Percentiles rank a stretch among this genome's conserved stretches.
phyloP scores from a whole-genome alignment of 2,329 filamentous ascomycete genomes.

The Chaetomium sp. region DNA sequence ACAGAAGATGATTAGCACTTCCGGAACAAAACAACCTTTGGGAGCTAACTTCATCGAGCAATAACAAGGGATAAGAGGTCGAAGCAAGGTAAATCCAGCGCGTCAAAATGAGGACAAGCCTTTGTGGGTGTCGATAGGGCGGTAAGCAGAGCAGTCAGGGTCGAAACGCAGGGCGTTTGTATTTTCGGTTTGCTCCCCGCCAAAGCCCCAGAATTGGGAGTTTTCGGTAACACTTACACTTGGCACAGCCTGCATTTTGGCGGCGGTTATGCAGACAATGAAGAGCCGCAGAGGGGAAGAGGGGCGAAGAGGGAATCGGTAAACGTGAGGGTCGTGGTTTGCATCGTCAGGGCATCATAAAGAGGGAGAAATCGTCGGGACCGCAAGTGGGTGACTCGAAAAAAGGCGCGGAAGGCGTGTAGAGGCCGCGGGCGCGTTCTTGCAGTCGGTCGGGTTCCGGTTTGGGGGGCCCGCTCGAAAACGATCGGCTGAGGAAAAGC shows the following conservation, averaged over 20 bases:
- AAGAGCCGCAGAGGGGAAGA: constrained; percentile 27
- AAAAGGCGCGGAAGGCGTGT: constrained; percentile 15
- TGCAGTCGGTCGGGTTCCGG: constrained; percentile 7
- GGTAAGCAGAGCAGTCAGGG: neutral
- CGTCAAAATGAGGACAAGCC: no score
- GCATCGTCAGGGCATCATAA: constrained; percentile 35
- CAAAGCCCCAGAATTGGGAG: neutral
- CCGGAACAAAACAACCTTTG: neutral
- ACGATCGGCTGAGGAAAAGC: neutral
- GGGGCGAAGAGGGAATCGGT: constrained; percentile 28
- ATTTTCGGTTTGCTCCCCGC: constrained; percentile 5
- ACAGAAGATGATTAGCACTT: constrained; percentile 15
- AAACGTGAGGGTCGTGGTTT: constrained; percentile 29
- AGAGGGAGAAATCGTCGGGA: constrained; percentile 6
- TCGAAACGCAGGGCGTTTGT: constrained; percentile 6
- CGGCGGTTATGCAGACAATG: constrained; percentile 27
- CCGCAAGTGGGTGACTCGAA: constrained; percentile 5
- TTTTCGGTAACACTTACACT: constrained; percentile 38
- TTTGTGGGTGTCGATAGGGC: neutral
- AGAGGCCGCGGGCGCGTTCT: constrained; percentile 21
- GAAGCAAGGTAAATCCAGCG: no score
- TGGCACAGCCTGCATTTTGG: constrained; percentile 35
- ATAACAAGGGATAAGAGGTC: no score
- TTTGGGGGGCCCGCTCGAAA: neutral
- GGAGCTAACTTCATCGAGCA: no score